Evolutionary conservation across 805 yeast species (phyloP), one percentile per base, ranked within the genome.

Genomic region (Metschnikowia lochheadii): DNA sequence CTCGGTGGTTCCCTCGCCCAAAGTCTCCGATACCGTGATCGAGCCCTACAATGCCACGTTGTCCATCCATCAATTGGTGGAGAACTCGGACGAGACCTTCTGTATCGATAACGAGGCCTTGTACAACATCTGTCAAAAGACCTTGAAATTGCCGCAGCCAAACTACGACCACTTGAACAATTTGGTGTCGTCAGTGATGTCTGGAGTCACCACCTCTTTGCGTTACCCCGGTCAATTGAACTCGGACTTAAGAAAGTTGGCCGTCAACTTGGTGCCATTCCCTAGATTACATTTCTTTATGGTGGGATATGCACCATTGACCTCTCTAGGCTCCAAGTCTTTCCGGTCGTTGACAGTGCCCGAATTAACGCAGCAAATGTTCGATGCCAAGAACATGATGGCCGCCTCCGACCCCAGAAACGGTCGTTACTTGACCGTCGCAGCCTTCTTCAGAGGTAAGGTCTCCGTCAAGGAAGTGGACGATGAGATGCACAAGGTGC

Each of bases 201-300:
- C 94, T 18, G 97, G 97, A 74, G 91, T 90, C 51, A 90, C 97
- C 49, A 90, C 97, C 17, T 87, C 96, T 17, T 78, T 90, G 63
- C 86, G 97, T 73, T 90, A 85, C 78, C 97, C 97, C 54, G 96
- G 97, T 66, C 96, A 90, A 76, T 82, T 90, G 67, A 90, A 90
- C 76, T 85, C 95, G 23, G 97, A 90, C 72, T 77, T 90, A 67
- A 84, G 96, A 74, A 90, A 90, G 70, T 79, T 90, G 65, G 97
- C 97, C 14, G 97, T 90, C 53, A 90, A 90, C 74, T 78, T 90
- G 72, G 96, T 90, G 53, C 97, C 97, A 48, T 90, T 89, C 83
- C 95, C 96, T 67, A 84, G 97, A 72, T 81, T 90, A 66, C 97
- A 90, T 73, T 90, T 90, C 78, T 90, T 90, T 72, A 90, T 89